These are phyloP conservation scores for Coix lacrymajobi DNA, from an alignment of 176 grass and related monocot species.

Conservation along the genomic window DNA sequence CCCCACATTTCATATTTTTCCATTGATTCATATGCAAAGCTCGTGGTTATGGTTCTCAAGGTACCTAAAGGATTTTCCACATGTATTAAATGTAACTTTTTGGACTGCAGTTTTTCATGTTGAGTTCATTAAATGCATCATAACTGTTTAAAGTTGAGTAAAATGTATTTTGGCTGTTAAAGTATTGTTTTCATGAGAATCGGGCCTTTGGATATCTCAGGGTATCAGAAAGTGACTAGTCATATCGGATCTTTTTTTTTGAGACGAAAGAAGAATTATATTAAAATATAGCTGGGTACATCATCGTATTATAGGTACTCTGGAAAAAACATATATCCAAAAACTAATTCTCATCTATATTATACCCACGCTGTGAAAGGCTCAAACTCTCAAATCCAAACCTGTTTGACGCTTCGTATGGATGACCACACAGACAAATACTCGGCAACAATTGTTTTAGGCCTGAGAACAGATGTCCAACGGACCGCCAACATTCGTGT, in stretches of 20 bases:
- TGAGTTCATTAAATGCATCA: not conserved
- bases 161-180: not conserved
- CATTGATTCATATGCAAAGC: slow-evolving; percentile 83
- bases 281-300: no score
- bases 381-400: no score
- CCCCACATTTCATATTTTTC: slow-evolving; percentile 58
- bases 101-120: not conserved
- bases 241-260: not conserved
- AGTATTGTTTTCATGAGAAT: not conserved
- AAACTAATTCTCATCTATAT: no score
- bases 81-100: not conserved
- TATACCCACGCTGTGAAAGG: no score
- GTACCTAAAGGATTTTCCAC: slow-evolving; percentile 32
- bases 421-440: no score
- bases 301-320: no score
- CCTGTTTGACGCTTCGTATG: no score
- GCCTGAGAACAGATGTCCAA: no score
- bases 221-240: not conserved
- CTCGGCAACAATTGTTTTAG: no score
- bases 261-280: no score
- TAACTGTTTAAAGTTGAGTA: not conserved
- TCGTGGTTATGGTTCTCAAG: slow-evolving; percentile 68
- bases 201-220: not conserved
- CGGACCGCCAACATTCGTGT: no score
- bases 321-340: no score